Conservation (phyloP, 306 rosid genomes). For the Lablab purpureus region DNA sequence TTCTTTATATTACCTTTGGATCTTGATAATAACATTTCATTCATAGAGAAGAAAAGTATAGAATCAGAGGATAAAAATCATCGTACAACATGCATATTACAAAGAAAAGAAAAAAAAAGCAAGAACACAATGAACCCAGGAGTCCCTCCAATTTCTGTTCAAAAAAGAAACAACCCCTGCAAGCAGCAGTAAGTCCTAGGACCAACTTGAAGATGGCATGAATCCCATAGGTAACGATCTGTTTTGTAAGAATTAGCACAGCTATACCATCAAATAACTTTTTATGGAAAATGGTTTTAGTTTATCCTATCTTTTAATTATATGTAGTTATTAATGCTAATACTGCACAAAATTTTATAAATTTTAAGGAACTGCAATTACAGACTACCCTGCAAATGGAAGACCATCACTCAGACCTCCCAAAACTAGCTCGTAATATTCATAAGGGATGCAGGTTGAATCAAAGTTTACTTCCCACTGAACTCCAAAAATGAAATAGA, state of each 20-base stretch:
- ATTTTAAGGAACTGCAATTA: neutral
- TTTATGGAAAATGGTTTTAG: neutral
- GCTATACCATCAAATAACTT: constrained; percentile 7
- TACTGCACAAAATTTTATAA: constrained; percentile 26
- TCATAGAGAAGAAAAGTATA: too few species aligned
- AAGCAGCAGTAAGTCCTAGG: too few species aligned
- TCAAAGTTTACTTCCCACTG: neutral
- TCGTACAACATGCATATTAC: too few species aligned
- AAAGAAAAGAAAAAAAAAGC: too few species aligned
- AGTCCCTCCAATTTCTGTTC: too few species aligned
- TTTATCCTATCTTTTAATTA: neutral
- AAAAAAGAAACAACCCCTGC: too few species aligned
- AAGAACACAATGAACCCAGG: too few species aligned
- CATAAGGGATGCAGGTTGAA: constrained; percentile 5
- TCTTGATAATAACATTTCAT: too few species aligned
- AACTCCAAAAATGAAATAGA: constrained; percentile 5
- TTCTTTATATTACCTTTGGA: too few species aligned
- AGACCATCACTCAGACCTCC: constrained; percentile 10
- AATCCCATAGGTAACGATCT: neutral
- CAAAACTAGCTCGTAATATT: neutral
- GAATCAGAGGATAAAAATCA: too few species aligned
- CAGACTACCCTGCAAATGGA: constrained; percentile 31
- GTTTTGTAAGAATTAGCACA: neutral
- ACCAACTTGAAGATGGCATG: too few species aligned
- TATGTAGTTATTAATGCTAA: neutral